Evolutionary conservation across 768 basidiomycete genomes (phyloP).

Genomic region (Naematelia encephala): DNA sequence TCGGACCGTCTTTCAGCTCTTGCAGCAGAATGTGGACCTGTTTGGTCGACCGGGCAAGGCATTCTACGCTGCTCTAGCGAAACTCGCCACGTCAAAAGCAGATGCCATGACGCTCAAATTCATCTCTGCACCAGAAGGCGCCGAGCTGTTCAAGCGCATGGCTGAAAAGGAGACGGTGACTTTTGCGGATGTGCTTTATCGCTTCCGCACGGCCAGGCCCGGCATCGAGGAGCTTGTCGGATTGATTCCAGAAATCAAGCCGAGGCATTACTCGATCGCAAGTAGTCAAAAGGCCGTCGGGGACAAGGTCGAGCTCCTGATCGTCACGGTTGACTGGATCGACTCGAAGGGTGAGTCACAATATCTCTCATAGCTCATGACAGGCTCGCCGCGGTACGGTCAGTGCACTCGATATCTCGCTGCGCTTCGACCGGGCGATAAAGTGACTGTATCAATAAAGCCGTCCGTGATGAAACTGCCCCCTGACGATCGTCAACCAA

Average conservation of each 20-base stretch:
- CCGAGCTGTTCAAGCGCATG: conserved; percentile 88
- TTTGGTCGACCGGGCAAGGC: conserved; percentile 95
- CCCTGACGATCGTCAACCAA: conserved; percentile 73
- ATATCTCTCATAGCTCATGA: conserved; percentile 5
- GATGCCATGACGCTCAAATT: conserved; percentile 82
- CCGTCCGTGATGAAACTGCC: conserved; percentile 99
- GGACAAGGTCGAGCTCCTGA: conserved; percentile 85
- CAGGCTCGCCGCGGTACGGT: conserved; percentile 75
- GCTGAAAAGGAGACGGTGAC: conserved; percentile 91
- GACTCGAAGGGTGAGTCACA: conserved; percentile 68
- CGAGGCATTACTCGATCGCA: conserved; percentile 96
- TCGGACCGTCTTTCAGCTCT: conserved; percentile 86
- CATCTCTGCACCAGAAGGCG: conserved; percentile 88
- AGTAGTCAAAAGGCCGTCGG: conserved; percentile 93
- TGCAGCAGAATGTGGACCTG: conserved; percentile 94
- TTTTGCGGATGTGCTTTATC: conserved; percentile 78
- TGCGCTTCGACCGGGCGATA: conserved; percentile 74
- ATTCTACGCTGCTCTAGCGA: conserved; percentile 84
- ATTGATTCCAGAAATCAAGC: conserved; percentile 90
- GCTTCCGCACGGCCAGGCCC: conserved; percentile 74
- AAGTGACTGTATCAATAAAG: conserved; percentile 96
- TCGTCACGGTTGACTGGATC: conserved; percentile 94
- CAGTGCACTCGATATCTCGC: conserved; percentile 96
- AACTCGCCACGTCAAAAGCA: conserved; percentile 64
- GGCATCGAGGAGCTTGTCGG: conserved; percentile 81